phyloP scores from a whole-genome alignment of 2,329 filamentous ascomycete genomes.

The Didymella glomerata region DNA sequence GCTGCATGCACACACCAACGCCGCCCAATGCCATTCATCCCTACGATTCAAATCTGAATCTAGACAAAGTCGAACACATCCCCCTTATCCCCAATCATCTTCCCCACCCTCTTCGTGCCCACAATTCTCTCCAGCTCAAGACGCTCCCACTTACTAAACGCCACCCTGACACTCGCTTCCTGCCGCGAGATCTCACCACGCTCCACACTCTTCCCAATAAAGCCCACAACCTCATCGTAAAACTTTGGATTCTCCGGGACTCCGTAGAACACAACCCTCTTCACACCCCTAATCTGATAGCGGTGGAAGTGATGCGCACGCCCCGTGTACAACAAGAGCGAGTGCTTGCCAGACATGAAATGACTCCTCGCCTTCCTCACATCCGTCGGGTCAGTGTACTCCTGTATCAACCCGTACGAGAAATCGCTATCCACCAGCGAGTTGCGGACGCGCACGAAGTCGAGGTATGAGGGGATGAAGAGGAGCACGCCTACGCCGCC shows the following conservation, averaged over 20 bases:
- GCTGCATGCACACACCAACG: no score
- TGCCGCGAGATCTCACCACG: constrained; percentile 65
- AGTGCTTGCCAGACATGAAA: constrained; percentile 83
- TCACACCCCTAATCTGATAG: constrained; percentile 83
- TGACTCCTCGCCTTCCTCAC: constrained; percentile 85
- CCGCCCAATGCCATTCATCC: not conserved
- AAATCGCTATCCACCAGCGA: constrained; percentile 80
- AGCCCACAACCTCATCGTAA: constrained; percentile 79
- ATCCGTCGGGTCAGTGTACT: constrained; percentile 83
- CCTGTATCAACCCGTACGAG: constrained; percentile 83
- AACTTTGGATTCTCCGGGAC: constrained; percentile 88
- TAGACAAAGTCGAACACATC: constrained; percentile 96
- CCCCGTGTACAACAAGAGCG: constrained; percentile 88
- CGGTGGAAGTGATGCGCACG: constrained; percentile 96
- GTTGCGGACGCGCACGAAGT: constrained; percentile 93
- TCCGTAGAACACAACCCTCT: constrained; percentile 86
- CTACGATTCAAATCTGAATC: not conserved
- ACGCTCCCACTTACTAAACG: constrained; percentile 91
- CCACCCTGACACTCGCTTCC: constrained; percentile 59
- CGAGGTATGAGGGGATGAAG: constrained; percentile 92
- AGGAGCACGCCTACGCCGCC: constrained; percentile 73
- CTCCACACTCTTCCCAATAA: constrained; percentile 63
- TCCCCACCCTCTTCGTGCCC: constrained; percentile 79
- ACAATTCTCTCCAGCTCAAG: constrained; percentile 89
- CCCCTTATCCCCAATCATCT: constrained; percentile 81